These are phyloP conservation scores for Starmerella vaccinii DNA, from an alignment of 805 yeast genomes.

Conservation along the genomic window DNA sequence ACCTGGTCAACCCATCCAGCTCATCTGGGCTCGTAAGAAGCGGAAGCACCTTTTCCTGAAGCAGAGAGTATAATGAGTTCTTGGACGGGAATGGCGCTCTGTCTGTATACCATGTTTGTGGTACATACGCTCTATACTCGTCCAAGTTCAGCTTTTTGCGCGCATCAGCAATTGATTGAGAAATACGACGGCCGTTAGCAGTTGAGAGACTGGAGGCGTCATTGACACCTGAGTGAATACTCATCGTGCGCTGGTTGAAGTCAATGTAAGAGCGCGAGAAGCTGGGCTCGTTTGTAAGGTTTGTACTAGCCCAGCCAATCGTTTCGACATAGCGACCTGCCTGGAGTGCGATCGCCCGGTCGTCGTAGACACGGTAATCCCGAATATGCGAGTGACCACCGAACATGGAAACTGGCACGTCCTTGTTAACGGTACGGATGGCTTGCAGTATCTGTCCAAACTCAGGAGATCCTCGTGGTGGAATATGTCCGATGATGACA, in stretches of 20 bases:
- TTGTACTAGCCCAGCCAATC: slow-evolving; percentile 65
- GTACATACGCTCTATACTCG: slow-evolving; percentile 52
- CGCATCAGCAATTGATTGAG: slow-evolving; percentile 32
- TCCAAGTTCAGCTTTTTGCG: slow-evolving; percentile 46
- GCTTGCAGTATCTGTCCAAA: slow-evolving; percentile 37
- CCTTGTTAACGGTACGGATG: slow-evolving; percentile 52
- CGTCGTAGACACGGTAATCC: slow-evolving; percentile 63
- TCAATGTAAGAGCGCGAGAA: slow-evolving; percentile 66
- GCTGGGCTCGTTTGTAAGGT: slow-evolving; percentile 24
- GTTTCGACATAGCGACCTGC: slow-evolving; percentile 90
- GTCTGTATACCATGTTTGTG: slow-evolving; percentile 52
- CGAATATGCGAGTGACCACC: slow-evolving; percentile 93
- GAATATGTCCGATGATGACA: slow-evolving; percentile 68
- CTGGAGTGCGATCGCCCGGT: slow-evolving; percentile 59
- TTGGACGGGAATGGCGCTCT: slow-evolving; percentile 53
- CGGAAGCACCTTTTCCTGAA: slow-evolving; percentile 49
- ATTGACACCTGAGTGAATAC: slow-evolving; percentile 38
- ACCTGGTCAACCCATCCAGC: slow-evolving; percentile 31
- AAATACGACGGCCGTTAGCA: slow-evolving; percentile 8
- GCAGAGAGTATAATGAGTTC: slow-evolving; percentile 47
- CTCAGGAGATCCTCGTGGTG: slow-evolving; percentile 52
- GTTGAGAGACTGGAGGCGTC: slow-evolving; percentile 40
- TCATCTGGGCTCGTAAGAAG: slow-evolving; percentile 26
- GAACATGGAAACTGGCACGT: slow-evolving; percentile 62
- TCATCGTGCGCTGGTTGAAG: slow-evolving; percentile 61